Conservation (phyloP, 441 rosid genomes). For the Aleurites moluccanus region DNA sequence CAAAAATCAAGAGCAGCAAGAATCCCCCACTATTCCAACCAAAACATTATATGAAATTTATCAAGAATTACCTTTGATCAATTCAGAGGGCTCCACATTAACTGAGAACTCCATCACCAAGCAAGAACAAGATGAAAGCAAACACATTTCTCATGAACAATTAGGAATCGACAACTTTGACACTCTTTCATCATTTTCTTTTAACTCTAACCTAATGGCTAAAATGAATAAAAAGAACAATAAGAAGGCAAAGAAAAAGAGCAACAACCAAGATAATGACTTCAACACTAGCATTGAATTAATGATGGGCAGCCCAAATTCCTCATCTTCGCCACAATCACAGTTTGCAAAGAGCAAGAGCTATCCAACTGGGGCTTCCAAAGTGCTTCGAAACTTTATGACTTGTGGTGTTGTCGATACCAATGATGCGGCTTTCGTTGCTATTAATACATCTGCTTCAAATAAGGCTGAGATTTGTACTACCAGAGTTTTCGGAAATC, state of each 20-base stretch:
- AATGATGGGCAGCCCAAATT: slow-evolving; percentile 18
- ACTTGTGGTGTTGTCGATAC: slow-evolving; percentile 55
- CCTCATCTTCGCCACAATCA: slow-evolving; percentile 19
- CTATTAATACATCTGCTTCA: slow-evolving; percentile 18
- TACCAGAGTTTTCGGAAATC: slow-evolving; percentile 26
- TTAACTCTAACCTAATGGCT: slow-evolving; percentile 6
- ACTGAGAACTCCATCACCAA: slow-evolving; percentile 41
- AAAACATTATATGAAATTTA: slow-evolving; percentile 20
- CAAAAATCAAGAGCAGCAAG: slow-evolving; percentile 22
- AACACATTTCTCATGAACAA: slow-evolving; percentile 3
- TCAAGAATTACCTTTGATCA: slow-evolving; percentile 35
- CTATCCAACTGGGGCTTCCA: slow-evolving; percentile 40
- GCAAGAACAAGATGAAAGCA: slow-evolving; percentile 29
- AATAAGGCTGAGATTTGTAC: slow-evolving; percentile 13
- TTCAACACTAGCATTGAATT: background rate
- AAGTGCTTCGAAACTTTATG: slow-evolving; percentile 45
- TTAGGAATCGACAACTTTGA: background rate
- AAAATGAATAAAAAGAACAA: slow-evolving; percentile 12
- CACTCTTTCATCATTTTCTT: slow-evolving; percentile 10
- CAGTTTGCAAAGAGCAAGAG: slow-evolving; percentile 33
- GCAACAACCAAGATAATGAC: background rate
- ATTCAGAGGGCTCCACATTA: slow-evolving; percentile 49
- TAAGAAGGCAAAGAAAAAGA: background rate
- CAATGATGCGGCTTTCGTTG: slow-evolving; percentile 48
- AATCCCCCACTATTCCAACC: slow-evolving; percentile 4